Conservation (phyloP, 441 rosid genomes). For the Populus tomentosa region DNA sequence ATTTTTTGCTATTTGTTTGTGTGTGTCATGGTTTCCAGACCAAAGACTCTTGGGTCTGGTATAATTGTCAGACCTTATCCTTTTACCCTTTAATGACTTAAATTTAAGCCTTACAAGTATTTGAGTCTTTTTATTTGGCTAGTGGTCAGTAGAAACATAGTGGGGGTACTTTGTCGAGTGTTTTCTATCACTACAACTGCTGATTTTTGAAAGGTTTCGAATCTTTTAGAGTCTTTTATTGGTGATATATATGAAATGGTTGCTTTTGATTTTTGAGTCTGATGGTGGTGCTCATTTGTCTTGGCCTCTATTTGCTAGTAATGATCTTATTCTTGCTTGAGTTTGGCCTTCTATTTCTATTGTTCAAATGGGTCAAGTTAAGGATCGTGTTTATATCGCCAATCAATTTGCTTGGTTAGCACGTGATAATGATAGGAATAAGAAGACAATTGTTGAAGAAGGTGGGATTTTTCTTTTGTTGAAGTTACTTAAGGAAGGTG, state of each 20-base stretch:
- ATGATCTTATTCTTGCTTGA: slow-evolving; percentile 66
- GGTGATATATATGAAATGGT: slow-evolving; percentile 50
- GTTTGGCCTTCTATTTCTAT: slow-evolving; percentile 51
- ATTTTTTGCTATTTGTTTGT: too few relatives aligned
- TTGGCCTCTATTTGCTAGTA: slow-evolving; percentile 57
- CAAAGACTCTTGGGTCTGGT: too few relatives aligned
- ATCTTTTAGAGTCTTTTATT: slow-evolving; percentile 44
- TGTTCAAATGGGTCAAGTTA: slow-evolving; percentile 45
- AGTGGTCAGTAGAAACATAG: slow-evolving; percentile 15
- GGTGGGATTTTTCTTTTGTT: slow-evolving; percentile 47
- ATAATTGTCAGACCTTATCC: too few relatives aligned
- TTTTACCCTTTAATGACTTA: too few relatives aligned
- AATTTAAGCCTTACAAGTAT: too few relatives aligned
- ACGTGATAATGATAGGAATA: slow-evolving; percentile 18
- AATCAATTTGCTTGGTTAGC: slow-evolving; percentile 52
- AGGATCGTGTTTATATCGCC: slow-evolving; percentile 43
- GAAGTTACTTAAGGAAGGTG: slow-evolving; percentile 49
- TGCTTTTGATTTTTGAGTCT: slow-evolving; percentile 40
- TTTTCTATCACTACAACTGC: slow-evolving; percentile 48
- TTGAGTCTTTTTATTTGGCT: too few relatives aligned
- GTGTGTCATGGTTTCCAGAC: too few relatives aligned
- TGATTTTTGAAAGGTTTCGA: slow-evolving; percentile 44
- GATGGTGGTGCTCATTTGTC: slow-evolving; percentile 36
- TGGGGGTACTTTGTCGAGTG: slow-evolving; percentile 47
- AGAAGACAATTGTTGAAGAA: slow-evolving; percentile 57